Conservation (phyloP, 2,329 filamentous ascomycete species). For the Pyrenochaeta sp. region DNA sequence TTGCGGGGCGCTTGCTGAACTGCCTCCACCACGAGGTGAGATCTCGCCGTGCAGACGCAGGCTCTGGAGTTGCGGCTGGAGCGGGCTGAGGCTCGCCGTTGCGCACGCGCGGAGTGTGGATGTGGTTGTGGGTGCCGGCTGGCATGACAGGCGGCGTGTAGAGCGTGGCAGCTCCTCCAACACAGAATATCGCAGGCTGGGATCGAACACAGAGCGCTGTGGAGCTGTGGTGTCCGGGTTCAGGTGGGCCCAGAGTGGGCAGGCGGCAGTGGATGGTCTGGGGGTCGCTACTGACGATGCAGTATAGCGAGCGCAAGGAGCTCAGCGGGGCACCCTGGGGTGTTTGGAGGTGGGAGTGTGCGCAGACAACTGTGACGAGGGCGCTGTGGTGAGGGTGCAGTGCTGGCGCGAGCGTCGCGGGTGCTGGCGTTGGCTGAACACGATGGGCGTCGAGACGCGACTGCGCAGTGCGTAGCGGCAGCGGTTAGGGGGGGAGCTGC, state of each 20-base stretch:
- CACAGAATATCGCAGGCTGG: slow-evolving; percentile 20
- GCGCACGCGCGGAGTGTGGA: slow-evolving; percentile 53
- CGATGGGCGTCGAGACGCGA: slow-evolving; percentile 25
- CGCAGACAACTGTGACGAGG: slow-evolving; percentile 2
- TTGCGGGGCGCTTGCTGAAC: slow-evolving; percentile 74
- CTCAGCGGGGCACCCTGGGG: slow-evolving; percentile 15
- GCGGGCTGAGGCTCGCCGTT: slow-evolving; percentile 53
- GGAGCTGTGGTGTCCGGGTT: slow-evolving; percentile 25
- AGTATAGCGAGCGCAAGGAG: slow-evolving; percentile 16
- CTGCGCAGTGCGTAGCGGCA: slow-evolving; percentile 23
- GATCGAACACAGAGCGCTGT: slow-evolving; percentile 27
- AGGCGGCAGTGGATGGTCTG: slow-evolving; percentile 33
- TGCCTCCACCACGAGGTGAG: slow-evolving; percentile 97
- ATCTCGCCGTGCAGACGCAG: slow-evolving; percentile 85
- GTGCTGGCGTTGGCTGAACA: slow-evolving; percentile 23
- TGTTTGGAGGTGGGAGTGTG: no score
- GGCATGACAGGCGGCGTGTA: slow-evolving; percentile 48
- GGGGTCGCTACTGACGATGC: slow-evolving; percentile 26
- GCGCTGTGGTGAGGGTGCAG: slow-evolving; percentile 1
- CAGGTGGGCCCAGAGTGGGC: slow-evolving; percentile 32
- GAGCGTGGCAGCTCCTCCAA: slow-evolving; percentile 38
- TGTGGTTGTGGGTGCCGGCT: slow-evolving; percentile 45
- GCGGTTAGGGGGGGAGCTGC: slow-evolving; percentile 26
- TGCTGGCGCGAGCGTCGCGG: slow-evolving; percentile 17
- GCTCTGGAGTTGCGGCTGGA: slow-evolving; percentile 62